Base-by-base conservation (phyloP, 192 early-diverging fungal genomes). In the Rhizophlyctis rosea region DNA sequence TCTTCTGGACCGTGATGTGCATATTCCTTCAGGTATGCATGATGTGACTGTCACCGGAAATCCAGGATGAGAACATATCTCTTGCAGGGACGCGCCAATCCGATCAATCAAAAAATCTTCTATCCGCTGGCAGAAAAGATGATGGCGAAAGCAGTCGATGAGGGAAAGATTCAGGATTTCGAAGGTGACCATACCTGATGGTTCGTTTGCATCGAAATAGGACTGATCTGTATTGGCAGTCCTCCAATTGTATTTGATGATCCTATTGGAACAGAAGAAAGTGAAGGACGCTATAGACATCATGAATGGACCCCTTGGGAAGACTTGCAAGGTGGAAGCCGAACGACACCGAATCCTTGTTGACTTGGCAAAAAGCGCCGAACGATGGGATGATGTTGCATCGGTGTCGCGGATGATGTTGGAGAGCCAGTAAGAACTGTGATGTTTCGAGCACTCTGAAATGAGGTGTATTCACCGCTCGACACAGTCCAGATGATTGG, bases 1-100 rank as follows among this genome's bases (percentile, higher is more conserved):
- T 91, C 64, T 92, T 93, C 74, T 98, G 92, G 93, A 82, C 86
- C 0, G 85, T 93, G 39, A 85, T 90, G 72, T 83, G 85, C 33
- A 76, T 94, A 18, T 81, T 89, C 48, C 71, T 94, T 34, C 90
- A 92, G 76, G 89, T 87, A 69, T 62, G 52, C 13, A 54, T 24
- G 24, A 54, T 54, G 0, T 0, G 14, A 54, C 13, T 28, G 24
- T 57, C 49, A 24, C 2, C 49, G n/a, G 49, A 18, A 44, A 44
- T 44, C 39, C 9, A 7, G 18, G 39, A 13, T 47, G 39, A 47
- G 39, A 47, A 13, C 9, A 47, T 9, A 47, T 9, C 39, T n/a
- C 39, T 47, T n/a, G 39, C 9, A 47, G n/a, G 9, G 39, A 47
- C 9, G 39, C n/a, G 9, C 39, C n/a, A 23, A 31, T 59, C 61